Conservation (phyloP, 2,329 filamentous ascomycete species). For the Microdochium paspali region DNA sequence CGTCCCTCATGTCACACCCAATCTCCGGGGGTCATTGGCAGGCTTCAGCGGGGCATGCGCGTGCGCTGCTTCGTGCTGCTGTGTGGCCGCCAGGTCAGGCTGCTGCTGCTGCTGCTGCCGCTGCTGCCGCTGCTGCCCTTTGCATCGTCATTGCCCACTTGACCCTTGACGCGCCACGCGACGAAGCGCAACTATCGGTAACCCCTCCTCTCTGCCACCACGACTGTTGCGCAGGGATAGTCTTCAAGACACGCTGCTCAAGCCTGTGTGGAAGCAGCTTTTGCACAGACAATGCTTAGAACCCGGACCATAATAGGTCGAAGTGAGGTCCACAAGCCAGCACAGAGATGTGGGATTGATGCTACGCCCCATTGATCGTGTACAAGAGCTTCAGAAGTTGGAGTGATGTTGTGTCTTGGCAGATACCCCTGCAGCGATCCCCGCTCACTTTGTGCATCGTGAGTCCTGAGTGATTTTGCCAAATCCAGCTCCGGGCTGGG, state of each 20-base stretch:
- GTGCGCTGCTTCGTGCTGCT: no score
- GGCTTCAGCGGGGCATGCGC: neutral
- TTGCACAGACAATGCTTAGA: no score
- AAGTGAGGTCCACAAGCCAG: no score
- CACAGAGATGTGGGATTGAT: no score
- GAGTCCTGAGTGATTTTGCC: neutral
- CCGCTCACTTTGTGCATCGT: neutral
- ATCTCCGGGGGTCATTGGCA: neutral
- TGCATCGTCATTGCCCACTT: neutral
- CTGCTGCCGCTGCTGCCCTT: no score
- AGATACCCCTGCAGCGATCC: neutral
- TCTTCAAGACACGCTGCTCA: no score
- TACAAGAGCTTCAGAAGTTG: neutral
- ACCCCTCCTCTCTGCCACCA: neutral
- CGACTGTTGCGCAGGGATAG: no score
- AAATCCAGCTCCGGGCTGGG: neutral
- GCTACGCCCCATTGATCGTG: neutral
- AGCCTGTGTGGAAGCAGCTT: no score
- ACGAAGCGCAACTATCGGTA: neutral
- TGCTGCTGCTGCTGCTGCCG: no score
- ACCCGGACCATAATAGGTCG: no score
- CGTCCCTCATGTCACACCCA: neutral
- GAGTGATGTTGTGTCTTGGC: neutral
- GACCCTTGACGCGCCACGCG: neutral
- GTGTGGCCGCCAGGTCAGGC: neutral